Conservation (phyloP, 2,329 filamentous ascomycete genomes). For the Tothia fuscella region DNA sequence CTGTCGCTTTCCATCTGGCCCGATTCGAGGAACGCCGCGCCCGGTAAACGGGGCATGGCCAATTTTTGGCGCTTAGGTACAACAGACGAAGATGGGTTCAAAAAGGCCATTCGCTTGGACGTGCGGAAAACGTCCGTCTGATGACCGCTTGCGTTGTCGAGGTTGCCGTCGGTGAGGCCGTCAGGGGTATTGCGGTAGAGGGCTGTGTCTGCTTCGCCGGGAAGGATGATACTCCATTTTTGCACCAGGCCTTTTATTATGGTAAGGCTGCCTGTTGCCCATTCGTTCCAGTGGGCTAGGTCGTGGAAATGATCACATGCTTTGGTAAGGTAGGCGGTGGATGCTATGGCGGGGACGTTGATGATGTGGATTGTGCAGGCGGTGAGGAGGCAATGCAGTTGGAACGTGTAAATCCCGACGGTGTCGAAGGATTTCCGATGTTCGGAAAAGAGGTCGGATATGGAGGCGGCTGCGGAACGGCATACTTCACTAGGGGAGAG, state of each 20-base stretch:
- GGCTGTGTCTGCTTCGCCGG: slow-evolving; percentile 15
- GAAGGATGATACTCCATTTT: slow-evolving; percentile 17
- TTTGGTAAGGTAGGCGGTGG: slow-evolving; percentile 35
- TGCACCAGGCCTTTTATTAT: slow-evolving; percentile 14
- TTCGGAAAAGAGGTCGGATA: slow-evolving; percentile 29
- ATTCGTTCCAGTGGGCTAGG: slow-evolving; percentile 13
- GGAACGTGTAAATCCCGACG: slow-evolving; percentile 8
- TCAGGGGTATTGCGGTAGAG: slow-evolving; percentile 13
- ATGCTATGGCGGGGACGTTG: slow-evolving; percentile 15
- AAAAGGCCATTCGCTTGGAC: slow-evolving; percentile 11
- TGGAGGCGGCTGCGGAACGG: slow-evolving; percentile 34
- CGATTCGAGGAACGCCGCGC: not conserved
- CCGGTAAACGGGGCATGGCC: not conserved
- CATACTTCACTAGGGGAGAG: slow-evolving; percentile 55
- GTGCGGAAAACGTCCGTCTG: slow-evolving; percentile 6
- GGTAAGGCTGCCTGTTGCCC: slow-evolving; percentile 13
- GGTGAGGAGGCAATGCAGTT: slow-evolving; percentile 10
- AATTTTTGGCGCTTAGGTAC: not conserved
- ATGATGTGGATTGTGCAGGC: slow-evolving; percentile 11
- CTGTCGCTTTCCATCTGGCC: not conserved
- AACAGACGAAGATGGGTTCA: slow-evolving; percentile 4
- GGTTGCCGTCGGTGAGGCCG: not conserved
- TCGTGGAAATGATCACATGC: slow-evolving; percentile 17
- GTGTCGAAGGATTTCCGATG: slow-evolving; percentile 30
- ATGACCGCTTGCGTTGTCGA: not conserved